Evolutionary conservation across 108 stramenopile species (phyloP).

Genomic region (Conticribra weissflogii): DNA sequence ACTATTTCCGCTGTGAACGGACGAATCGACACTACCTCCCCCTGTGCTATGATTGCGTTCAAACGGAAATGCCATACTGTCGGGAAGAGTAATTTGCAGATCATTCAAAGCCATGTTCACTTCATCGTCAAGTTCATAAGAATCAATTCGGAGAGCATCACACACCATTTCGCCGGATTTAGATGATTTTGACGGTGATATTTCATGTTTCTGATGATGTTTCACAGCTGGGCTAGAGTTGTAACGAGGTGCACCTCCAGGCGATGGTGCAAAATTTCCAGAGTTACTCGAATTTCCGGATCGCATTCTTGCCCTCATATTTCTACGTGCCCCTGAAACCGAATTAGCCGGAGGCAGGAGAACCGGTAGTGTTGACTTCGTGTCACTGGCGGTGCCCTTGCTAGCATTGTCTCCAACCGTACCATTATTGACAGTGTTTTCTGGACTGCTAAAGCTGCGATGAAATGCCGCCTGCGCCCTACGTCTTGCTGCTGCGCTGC

Average conservation of each 20-base stretch:
- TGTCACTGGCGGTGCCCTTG: background rate
- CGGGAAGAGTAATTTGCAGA: constrained; percentile 52
- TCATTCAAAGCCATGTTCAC: constrained; percentile 75
- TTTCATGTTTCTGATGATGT: background rate
- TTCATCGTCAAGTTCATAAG: constrained; percentile 64
- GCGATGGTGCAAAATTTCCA: background rate
- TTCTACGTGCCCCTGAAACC: constrained; percentile 21
- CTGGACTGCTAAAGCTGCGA: constrained; percentile 1
- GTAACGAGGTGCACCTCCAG: background rate
- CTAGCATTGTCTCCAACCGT: background rate
- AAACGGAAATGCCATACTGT: constrained; percentile 26
- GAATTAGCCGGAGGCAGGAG: constrained; percentile 9
- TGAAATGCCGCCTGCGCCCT: constrained; percentile 23
- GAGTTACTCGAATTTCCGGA: too few relatives aligned
- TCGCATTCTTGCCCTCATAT: constrained; percentile 44
- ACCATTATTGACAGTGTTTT: background rate
- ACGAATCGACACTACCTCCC: constrained; percentile 5
- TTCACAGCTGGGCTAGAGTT: background rate
- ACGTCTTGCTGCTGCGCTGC: constrained; percentile 26
- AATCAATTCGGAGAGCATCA: constrained; percentile 75
- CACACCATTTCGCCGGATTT: constrained; percentile 22
- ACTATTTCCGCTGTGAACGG: background rate
- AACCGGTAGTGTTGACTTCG: background rate
- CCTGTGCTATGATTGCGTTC: background rate
- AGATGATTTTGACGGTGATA: background rate